Evolutionary conservation across 140 eudicot species (phyloP).

Genomic region (Cichorium intybus): DNA sequence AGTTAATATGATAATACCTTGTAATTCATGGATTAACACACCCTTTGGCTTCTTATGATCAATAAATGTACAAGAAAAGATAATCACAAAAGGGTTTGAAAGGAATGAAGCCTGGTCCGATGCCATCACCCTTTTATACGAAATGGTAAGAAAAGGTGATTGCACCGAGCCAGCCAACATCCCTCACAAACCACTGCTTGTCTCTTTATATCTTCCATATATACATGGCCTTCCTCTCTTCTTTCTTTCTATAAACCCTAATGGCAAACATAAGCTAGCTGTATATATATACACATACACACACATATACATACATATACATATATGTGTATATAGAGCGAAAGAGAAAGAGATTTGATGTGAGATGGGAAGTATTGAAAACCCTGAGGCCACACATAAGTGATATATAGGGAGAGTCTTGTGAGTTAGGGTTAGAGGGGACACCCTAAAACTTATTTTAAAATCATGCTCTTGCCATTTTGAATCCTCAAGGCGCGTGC

Average conservation of each 20-base stretch:
- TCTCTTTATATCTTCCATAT: constrained; percentile 24
- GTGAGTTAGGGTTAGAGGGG: constrained; percentile 35
- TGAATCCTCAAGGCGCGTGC: constrained; percentile 22
- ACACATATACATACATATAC: not conserved
- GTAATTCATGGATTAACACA: not conserved
- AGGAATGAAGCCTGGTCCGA: constrained; percentile 96
- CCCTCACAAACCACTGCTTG: constrained; percentile 47
- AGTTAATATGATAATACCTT: constrained; percentile 2
- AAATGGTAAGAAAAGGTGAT: constrained; percentile 12
- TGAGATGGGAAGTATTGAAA: constrained; percentile 25
- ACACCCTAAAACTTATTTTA: constrained; percentile 21
- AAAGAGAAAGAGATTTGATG: constrained; percentile 2
- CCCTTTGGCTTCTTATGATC: not conserved
- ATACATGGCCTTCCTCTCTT: constrained; percentile 16
- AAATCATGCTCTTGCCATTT: not conserved
- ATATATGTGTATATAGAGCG: not conserved
- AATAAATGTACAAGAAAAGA: not conserved
- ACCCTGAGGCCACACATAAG: constrained; percentile 24
- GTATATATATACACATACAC: not conserved
- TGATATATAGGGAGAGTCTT: constrained; percentile 23
- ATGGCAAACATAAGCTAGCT: not conserved
- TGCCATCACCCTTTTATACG: constrained; percentile 29
- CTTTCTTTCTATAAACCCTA: constrained; percentile 15
- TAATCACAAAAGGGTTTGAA: constrained; percentile 46
- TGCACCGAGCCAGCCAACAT: constrained; percentile 85